Base-by-base conservation (phyloP, 2,329 filamentous ascomycete genomes). In the Metarhizium robertsii region DNA sequence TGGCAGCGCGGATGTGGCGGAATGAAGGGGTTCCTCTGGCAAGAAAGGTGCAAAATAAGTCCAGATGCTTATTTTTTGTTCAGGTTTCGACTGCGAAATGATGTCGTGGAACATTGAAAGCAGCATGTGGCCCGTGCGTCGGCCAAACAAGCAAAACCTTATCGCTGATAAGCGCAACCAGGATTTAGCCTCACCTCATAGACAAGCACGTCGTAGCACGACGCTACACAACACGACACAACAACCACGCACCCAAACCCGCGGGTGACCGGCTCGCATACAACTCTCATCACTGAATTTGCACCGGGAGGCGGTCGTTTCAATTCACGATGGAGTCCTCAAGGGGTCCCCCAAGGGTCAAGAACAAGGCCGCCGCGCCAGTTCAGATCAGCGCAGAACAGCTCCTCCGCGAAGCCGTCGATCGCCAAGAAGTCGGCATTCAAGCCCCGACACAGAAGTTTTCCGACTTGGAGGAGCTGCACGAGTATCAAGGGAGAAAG, bases 401-500 rank as follows among this genome's bases (percentile, higher is more conserved):
- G 77, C 86, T 99, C 60, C 85, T 99, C 47, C 88, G 94, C 64
- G 94, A 99, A 77, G 94, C 94, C 61, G 94, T 97, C 61, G 94
- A 99, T 73, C 85, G 94, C 58, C 94, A 97, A 74, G 94, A 99
- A 74, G 85, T 87, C 38, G 83, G 84, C 45, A 76, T 97, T 54
- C 87, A 96, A 71, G 90, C 90, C 52, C 94, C 94, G 1, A 96
- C 92, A 16, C 92, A 96, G 73, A 87, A 92, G 48, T 97, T 99
- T 65, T 90, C 90, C 62, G 94, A 99, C 65, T 83, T 99, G 64
- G 94, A 99, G 76, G 94, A 99, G 76, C 84, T 99, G 50, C 92
- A 97, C 75, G 94, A 97, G 73, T 96, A 89, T 72, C 94, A 99
- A 73, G 92, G 92, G 54, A 84, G 94, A 61, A 97, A 97, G 75